These are phyloP conservation scores for Aciculosporium take DNA, from an alignment of 2,329 filamentous ascomycete genomes.

Conservation along the genomic window DNA sequence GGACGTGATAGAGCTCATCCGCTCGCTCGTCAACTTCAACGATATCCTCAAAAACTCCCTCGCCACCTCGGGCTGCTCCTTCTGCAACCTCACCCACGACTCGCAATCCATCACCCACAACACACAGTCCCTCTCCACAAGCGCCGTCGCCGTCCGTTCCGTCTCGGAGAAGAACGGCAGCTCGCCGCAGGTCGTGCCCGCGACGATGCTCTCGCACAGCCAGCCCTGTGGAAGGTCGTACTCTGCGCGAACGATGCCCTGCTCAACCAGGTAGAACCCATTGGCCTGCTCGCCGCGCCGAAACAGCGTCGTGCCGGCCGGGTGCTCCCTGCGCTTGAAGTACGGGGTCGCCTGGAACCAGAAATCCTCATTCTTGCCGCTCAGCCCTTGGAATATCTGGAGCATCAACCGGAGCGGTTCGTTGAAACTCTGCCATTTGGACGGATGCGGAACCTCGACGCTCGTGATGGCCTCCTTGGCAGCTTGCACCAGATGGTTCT, in stretches of 20 bases:
- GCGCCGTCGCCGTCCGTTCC: constrained; percentile 69
- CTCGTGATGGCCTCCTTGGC: constrained; percentile 63
- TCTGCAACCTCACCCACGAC: constrained; percentile 60
- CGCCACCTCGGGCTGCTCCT: constrained; percentile 60
- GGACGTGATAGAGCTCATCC: constrained; percentile 59
- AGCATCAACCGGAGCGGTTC: constrained; percentile 85
- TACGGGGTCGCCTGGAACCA: constrained; percentile 73
- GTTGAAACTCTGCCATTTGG: constrained; percentile 72
- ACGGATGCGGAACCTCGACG: constrained; percentile 41
- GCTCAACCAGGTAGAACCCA: constrained; percentile 83
- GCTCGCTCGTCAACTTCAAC: constrained; percentile 87
- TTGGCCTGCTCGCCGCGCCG: constrained; percentile 59
- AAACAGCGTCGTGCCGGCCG: constrained; percentile 61
- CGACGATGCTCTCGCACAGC: constrained; percentile 82
- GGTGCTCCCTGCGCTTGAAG: constrained; percentile 56
- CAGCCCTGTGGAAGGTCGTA: constrained; percentile 82
- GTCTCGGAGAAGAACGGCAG: constrained; percentile 93
- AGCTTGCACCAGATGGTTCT: constrained; percentile 61
- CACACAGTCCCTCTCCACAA: constrained; percentile 67
- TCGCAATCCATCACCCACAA: constrained; percentile 66
- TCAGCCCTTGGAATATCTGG: constrained; percentile 87
- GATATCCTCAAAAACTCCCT: constrained; percentile 72
- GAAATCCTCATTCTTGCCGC: constrained; percentile 79
- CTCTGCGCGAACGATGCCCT: constrained; percentile 76
- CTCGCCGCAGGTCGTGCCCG: constrained; percentile 90